Conservation (phyloP, 306 rosid genomes). For the Cucumis hystrix region DNA sequence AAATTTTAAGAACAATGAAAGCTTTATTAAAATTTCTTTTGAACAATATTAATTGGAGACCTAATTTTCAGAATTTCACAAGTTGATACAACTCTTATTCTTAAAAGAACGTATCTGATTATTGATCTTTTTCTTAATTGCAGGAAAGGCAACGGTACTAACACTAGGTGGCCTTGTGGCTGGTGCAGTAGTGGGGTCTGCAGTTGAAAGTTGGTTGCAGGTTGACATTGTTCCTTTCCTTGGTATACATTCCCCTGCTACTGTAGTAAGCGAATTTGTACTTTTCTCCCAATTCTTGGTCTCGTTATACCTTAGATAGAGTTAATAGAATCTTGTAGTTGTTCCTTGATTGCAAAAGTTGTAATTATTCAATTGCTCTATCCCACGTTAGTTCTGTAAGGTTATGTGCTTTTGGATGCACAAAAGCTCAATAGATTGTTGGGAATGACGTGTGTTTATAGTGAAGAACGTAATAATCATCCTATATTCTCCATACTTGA, state of each 20-base stretch:
- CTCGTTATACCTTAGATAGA: constrained; percentile 78
- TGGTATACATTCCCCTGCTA: constrained; percentile 92
- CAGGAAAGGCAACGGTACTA: constrained; percentile 88
- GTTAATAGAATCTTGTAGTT: constrained; percentile 15
- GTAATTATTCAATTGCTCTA: constrained; percentile 77
- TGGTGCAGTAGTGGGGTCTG: constrained; percentile 89
- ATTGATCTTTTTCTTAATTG: constrained; percentile 14
- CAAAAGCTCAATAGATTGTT: neutral
- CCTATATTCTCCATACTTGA: neutral
- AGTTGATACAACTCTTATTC: neutral
- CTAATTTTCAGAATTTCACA: neutral
- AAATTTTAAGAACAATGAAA: neutral
- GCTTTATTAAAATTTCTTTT: neutral
- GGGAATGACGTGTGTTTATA: neutral
- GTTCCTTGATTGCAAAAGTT: constrained; percentile 29
- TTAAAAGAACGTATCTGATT: neutral
- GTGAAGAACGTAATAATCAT: neutral
- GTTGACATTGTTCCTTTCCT: constrained; percentile 93
- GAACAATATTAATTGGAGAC: neutral
- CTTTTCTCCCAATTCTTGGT: constrained; percentile 82
- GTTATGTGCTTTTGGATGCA: constrained; percentile 19
- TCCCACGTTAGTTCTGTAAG: constrained; percentile 27
- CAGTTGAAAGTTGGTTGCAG: constrained; percentile 89
- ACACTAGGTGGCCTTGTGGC: constrained; percentile 88
- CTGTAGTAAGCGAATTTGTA: constrained; percentile 73